Evolutionary conservation across 768 basidiomycete species (phyloP).

Genomic region (Boletus vermiculosoides): DNA sequence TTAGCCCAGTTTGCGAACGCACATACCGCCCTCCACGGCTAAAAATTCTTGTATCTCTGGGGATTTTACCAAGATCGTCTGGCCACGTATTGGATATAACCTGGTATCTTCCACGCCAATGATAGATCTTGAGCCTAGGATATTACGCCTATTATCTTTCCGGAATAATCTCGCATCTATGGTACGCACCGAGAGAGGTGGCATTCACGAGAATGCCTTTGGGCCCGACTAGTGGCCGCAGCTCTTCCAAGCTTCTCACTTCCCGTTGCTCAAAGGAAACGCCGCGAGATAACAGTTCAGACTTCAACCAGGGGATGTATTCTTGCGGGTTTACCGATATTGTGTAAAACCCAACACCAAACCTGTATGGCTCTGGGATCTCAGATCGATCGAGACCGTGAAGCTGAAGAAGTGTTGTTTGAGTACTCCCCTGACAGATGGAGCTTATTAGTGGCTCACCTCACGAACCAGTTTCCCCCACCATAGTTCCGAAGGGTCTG

Average conservation of each 20-base stretch:
- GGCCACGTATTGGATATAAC: constrained; percentile 79
- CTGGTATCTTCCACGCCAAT: constrained; percentile 78
- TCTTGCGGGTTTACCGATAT: constrained; percentile 48
- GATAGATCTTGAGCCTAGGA: constrained; percentile 62
- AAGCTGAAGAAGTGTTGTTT: constrained; percentile 28
- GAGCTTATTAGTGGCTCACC: constrained; percentile 27
- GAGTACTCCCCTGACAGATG: not conserved
- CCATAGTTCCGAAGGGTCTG: constrained; percentile 33
- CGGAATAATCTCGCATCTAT: not conserved
- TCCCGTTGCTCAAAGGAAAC: constrained; percentile 44
- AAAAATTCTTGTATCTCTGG: constrained; percentile 51
- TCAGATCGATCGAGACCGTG: constrained; percentile 32
- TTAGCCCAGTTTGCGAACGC: not conserved
- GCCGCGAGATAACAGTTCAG: constrained; percentile 37
- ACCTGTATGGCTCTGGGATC: constrained; percentile 33
- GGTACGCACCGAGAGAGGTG: constrained; percentile 47
- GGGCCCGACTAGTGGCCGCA: constrained; percentile 37
- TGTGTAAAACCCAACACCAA: constrained; percentile 46
- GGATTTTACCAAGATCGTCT: constrained; percentile 74
- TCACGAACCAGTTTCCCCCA: constrained; percentile 40
- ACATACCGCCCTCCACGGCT: constrained; percentile 26
- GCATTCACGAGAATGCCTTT: constrained; percentile 54
- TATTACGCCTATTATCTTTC: not conserved
- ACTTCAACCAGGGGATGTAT: constrained; percentile 51
- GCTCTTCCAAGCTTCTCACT: constrained; percentile 46